phyloP scores from a whole-genome alignment of 768 basidiomycete species.

The Boletus barrowsii region DNA sequence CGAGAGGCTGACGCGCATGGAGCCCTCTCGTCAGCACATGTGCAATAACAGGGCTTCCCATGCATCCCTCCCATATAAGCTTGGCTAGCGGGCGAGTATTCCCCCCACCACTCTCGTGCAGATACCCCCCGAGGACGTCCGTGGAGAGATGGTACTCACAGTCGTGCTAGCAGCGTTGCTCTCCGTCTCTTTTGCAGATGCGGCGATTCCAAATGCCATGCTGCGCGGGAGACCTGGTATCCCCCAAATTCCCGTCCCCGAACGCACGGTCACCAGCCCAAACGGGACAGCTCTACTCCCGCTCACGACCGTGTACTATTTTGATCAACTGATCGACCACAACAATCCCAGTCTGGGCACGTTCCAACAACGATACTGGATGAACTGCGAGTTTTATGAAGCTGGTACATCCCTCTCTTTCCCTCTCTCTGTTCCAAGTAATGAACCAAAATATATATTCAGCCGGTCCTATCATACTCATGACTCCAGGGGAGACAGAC shows the following conservation, averaged over 20 bases:
- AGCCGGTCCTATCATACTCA: conserved; percentile 28
- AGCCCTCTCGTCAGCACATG: neutral
- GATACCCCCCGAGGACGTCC: neutral
- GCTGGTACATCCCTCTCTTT: conserved; percentile 32
- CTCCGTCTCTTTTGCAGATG: conserved; percentile 12
- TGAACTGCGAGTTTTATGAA: conserved; percentile 64
- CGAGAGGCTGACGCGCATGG: conserved; percentile 5
- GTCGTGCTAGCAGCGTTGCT: conserved; percentile 9
- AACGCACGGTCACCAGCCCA: conserved; percentile 9
- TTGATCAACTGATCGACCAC: conserved; percentile 42
- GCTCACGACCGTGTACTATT: conserved; percentile 27
- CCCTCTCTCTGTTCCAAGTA: neutral
- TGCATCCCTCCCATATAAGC: conserved; percentile 6
- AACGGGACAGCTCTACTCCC: conserved; percentile 28
- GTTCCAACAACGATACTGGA: conserved; percentile 75
- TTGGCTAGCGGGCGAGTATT: neutral
- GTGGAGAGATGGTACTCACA: conserved; percentile 10
- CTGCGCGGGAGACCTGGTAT: conserved; percentile 17
- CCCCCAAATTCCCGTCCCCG: conserved; percentile 9
- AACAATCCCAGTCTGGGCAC: conserved; percentile 63
- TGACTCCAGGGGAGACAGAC: conserved; percentile 63
- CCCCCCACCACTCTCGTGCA: neutral
- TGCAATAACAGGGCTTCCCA: conserved; percentile 5
- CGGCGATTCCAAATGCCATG: conserved; percentile 21
- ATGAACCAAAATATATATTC: neutral